Percentiles rank a stretch among this genome's conserved stretches.
Evolutionary conservation across 1,284 basidiomycete genomes (phyloP).

Genomic region (Trametes versicolor): DNA sequence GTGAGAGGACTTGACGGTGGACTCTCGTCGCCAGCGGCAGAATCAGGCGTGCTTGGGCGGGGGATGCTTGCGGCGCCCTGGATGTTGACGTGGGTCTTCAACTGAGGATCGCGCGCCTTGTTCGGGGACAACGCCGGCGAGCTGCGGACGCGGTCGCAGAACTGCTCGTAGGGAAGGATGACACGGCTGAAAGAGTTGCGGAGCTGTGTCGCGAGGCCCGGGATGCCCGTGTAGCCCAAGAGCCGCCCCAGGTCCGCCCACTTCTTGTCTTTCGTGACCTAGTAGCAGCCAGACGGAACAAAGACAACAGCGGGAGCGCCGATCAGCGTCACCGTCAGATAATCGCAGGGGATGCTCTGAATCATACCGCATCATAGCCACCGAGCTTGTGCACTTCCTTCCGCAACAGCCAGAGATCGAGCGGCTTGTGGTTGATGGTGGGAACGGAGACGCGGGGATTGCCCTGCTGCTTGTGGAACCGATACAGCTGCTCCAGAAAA

Average conservation of each 20-base stretch:
- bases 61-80: constrained; percentile 51
- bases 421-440: constrained; percentile 89
- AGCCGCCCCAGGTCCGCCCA: constrained; percentile 89
- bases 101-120: constrained; percentile 45
- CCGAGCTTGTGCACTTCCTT: constrained; percentile 92
- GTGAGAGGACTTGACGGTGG: constrained; percentile 79
- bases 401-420: constrained; percentile 93
- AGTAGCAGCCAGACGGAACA: constrained; percentile 31
- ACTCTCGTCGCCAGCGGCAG: constrained; percentile 47
- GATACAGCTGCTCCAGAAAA: constrained; percentile 96
- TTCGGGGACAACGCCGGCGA: constrained; percentile 59
- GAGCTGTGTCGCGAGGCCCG: constrained; percentile 87
- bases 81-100: constrained; percentile 55
- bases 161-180: constrained; percentile 95
- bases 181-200: constrained; percentile 92
- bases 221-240: constrained; percentile 85
- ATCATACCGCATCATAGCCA: constrained; percentile 81
- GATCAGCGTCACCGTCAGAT: constrained; percentile 22
- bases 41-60: constrained; percentile 45
- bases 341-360: constrained; percentile 7
- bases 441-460: constrained; percentile 90
- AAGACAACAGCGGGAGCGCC: constrained; percentile 24
- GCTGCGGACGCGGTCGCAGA: constrained; percentile 80
- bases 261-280: constrained; percentile 84
- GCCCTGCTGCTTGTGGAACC: constrained; percentile 91